A percentile compares a stretch with the other conserved stretches of the same genome.
phyloP scores from a whole-genome alignment of 2,329 filamentous ascomycete genomes.

The Sclerotinia minor region DNA sequence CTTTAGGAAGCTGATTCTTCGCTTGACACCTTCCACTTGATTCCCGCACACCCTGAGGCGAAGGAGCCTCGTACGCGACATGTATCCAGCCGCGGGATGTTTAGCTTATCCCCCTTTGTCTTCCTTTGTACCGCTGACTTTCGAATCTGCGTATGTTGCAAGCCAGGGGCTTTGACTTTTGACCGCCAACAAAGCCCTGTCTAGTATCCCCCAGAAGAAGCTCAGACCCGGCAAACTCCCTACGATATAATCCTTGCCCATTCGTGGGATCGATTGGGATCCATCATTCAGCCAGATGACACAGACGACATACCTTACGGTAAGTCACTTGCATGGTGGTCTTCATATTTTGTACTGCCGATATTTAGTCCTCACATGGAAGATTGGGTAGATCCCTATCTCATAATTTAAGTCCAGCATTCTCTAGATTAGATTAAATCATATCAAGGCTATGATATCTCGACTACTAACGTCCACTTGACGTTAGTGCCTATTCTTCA shows the following conservation, averaged over 20 bases:
- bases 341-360: conserved; percentile 40
- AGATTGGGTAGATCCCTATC: conserved; percentile 33
- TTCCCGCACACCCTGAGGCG: conserved; percentile 33
- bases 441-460: conserved; percentile 32
- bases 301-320: conserved; percentile 42
- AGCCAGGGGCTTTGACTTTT: conserved; percentile 39
- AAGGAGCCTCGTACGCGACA: conserved; percentile 26
- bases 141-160: conserved; percentile 37
- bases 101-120: conserved; percentile 22
- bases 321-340: conserved; percentile 40
- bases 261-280: conserved; percentile 33
- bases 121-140: conserved; percentile 34
- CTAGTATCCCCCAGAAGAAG: conserved; percentile 40
- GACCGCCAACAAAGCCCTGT: conserved; percentile 37
- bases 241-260: conserved; percentile 30
- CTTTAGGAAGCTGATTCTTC: conserved; percentile 24
- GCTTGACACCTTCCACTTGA: conserved; percentile 30
- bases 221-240: conserved; percentile 38
- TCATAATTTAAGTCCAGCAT: conserved; percentile 26
- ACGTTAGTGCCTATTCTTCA: conserved; percentile 23
- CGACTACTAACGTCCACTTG: conserved; percentile 29
- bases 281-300: conserved; percentile 40
- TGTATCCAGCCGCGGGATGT: conserved; percentile 25
- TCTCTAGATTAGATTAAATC: conserved; percentile 31
- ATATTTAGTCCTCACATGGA: conserved; percentile 39